Conservation (phyloP, 176 grass and related monocot genomes). For the Calamus simplicifolius region DNA sequence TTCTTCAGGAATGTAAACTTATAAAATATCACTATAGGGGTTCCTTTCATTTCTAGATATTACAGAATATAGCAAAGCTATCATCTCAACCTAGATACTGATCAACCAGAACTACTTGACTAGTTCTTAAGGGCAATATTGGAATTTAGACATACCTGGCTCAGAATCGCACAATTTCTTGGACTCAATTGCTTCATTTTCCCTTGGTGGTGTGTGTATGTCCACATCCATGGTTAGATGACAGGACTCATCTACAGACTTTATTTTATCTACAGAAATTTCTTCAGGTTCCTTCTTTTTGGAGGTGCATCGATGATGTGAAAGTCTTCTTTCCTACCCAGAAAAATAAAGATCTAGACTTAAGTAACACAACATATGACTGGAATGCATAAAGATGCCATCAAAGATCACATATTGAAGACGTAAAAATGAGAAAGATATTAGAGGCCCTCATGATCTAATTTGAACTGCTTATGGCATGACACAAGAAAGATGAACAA, state of each 20-base stretch:
- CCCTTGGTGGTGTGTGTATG: conserved; percentile 13
- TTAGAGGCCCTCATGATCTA: not conserved
- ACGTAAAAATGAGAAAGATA: too few species aligned
- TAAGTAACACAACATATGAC: not conserved
- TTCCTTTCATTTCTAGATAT: too few species aligned
- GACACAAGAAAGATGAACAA: not conserved
- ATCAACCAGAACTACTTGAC: too few species aligned
- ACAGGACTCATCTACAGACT: conserved; percentile 8
- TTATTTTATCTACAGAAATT: conserved; percentile 13
- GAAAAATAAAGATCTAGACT: conserved; percentile 17
- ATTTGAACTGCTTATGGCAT: too few species aligned
- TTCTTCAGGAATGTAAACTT: too few species aligned
- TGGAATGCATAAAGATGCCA: too few species aligned
- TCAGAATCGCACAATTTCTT: conserved; percentile 8
- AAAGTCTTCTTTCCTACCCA: conserved; percentile 44
- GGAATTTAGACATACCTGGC: conserved; percentile 26
- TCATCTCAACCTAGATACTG: too few species aligned
- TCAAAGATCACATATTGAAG: too few species aligned
- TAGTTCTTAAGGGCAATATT: not conserved
- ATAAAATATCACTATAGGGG: too few species aligned
- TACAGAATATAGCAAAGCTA: too few species aligned
- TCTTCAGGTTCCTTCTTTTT: conserved; percentile 30
- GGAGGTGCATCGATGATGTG: conserved; percentile 39
- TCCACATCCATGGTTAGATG: conserved; percentile 33
- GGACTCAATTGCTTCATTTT: conserved; percentile 13